Evolutionary conservation across 2,329 filamentous ascomycete genomes (phyloP).

Genomic region (Xylaria sp.): DNA sequence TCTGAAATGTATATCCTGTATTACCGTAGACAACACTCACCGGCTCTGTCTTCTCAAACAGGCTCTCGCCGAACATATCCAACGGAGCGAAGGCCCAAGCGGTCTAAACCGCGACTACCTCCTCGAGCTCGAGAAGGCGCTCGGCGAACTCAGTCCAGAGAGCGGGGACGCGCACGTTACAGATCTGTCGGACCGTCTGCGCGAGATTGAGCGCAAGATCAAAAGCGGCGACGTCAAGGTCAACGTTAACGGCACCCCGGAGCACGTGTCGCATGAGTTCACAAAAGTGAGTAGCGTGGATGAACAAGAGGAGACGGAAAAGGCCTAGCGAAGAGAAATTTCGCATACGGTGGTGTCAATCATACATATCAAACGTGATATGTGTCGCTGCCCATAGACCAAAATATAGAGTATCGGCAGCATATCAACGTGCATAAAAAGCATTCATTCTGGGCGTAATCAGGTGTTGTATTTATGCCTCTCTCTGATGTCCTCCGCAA

Average conservation of each 20-base stretch:
- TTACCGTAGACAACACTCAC: not conserved
- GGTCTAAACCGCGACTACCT: conserved; percentile 93
- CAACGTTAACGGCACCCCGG: not conserved
- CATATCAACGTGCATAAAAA: conserved; percentile 1
- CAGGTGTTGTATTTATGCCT: not conserved
- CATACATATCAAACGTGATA: conserved; percentile 13
- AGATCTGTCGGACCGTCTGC: conserved; percentile 79
- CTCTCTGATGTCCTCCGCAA: not conserved
- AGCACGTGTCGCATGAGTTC: conserved; percentile 51
- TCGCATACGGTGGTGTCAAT: not conserved
- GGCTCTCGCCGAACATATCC: conserved; percentile 80
- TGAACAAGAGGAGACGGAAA: conserved; percentile 66
- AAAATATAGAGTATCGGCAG: conserved; percentile 15
- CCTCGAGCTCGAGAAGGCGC: conserved; percentile 78
- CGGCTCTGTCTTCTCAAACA: not conserved
- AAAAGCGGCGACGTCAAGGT: conserved; percentile 8
- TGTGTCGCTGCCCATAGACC: conserved; percentile 10
- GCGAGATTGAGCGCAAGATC: conserved; percentile 62
- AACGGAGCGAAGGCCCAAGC: conserved; percentile 79
- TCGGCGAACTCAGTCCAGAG: conserved; percentile 76
- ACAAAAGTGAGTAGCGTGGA: conserved; percentile 60
- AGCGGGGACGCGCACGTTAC: conserved; percentile 86
- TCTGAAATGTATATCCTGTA: too few species aligned
- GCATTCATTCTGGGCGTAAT: not conserved
- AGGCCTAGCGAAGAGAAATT: conserved; percentile 33